These are phyloP conservation scores for Hyaloscypha finlandica DNA, from an alignment of 495 filamentous ascomycete genomes.

Conservation along the genomic window DNA sequence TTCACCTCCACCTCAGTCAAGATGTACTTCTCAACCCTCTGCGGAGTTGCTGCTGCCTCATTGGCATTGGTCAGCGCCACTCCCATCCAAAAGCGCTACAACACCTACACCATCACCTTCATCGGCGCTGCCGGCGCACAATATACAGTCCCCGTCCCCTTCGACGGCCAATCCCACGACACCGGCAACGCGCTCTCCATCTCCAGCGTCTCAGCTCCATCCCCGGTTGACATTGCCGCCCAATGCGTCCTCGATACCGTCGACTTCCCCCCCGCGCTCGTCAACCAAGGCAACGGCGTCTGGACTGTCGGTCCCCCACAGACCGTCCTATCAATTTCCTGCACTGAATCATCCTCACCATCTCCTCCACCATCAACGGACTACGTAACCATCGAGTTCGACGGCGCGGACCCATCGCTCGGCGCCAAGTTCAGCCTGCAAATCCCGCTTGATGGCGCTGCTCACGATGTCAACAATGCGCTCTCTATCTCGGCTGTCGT, in stretches of 20 bases:
- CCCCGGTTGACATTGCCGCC: slow-evolving; percentile 12
- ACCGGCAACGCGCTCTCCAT: slow-evolving; percentile 29
- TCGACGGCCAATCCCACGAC: slow-evolving; percentile 13
- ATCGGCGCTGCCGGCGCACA: slow-evolving; percentile 22
- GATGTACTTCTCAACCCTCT: slow-evolving; percentile 20
- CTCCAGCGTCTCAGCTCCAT: slow-evolving; percentile 18
- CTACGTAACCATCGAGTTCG: slow-evolving; percentile 25
- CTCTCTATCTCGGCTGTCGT: slow-evolving; percentile 28
- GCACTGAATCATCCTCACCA: neutral
- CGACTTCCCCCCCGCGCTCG: slow-evolving; percentile 25
- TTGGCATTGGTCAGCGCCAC: slow-evolving; percentile 11
- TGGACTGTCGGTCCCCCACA: slow-evolving; percentile 30
- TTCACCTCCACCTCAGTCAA: slow-evolving; percentile 2
- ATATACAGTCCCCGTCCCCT: slow-evolving; percentile 23
- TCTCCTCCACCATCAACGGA: slow-evolving; percentile 1
- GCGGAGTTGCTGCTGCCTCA: slow-evolving; percentile 16
- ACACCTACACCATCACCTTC: slow-evolving; percentile 13
- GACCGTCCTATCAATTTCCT: slow-evolving; percentile 25
- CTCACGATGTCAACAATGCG: slow-evolving; percentile 21
- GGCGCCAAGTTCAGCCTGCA: slow-evolving; percentile 20
- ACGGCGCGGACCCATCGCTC: slow-evolving; percentile 23
- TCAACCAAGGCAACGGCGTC: slow-evolving; percentile 10
- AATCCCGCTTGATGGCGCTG: slow-evolving; percentile 22
- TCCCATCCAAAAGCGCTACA: neutral
- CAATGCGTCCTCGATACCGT: slow-evolving; percentile 27